Evolutionary conservation across 495 filamentous ascomycete genomes (phyloP).

Genomic region (Penicillium crystallinum): DNA sequence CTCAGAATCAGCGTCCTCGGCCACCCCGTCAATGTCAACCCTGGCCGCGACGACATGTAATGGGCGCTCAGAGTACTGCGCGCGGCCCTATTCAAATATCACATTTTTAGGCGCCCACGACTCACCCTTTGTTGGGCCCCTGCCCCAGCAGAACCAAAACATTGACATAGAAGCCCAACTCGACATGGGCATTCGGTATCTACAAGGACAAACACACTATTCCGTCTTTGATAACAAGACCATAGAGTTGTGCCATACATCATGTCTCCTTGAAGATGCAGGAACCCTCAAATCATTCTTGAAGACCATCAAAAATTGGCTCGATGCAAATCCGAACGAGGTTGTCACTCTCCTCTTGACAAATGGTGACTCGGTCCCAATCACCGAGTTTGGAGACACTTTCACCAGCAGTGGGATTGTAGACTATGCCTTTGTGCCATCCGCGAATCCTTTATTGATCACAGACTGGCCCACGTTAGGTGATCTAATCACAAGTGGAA

Average conservation of each 20-base stretch:
- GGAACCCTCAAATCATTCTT: constrained; percentile 56
- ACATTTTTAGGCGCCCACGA: constrained; percentile 68
- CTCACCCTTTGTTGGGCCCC: constrained; percentile 57
- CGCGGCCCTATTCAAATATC: constrained; percentile 57
- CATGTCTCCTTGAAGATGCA: constrained; percentile 59
- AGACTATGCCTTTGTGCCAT: constrained; percentile 54
- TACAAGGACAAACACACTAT: constrained; percentile 65
- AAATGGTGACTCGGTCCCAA: constrained; percentile 54
- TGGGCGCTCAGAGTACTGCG: constrained; percentile 58
- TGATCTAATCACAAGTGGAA: constrained; percentile 54
- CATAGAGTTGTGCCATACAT: constrained; percentile 61
- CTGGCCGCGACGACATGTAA: constrained; percentile 48
- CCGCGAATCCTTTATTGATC: constrained; percentile 24
- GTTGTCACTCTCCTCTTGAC: constrained; percentile 67
- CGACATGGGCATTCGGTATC: constrained; percentile 60
- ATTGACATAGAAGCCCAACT: constrained; percentile 60
- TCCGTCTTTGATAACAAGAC: constrained; percentile 34
- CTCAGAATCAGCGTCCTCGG: constrained; percentile 1
- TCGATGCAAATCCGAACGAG: constrained; percentile 60
- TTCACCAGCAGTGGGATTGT: constrained; percentile 53
- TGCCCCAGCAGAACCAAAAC: constrained; percentile 61
- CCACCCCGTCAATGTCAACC: background rate
- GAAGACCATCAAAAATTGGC: constrained; percentile 54
- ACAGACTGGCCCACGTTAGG: constrained; percentile 59
- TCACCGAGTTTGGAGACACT: constrained; percentile 44